Evolutionary conservation across 306 rosid species (phyloP), one percentile per base, ranked within the genome.

Genomic region (Hippophae rhamnoides): DNA sequence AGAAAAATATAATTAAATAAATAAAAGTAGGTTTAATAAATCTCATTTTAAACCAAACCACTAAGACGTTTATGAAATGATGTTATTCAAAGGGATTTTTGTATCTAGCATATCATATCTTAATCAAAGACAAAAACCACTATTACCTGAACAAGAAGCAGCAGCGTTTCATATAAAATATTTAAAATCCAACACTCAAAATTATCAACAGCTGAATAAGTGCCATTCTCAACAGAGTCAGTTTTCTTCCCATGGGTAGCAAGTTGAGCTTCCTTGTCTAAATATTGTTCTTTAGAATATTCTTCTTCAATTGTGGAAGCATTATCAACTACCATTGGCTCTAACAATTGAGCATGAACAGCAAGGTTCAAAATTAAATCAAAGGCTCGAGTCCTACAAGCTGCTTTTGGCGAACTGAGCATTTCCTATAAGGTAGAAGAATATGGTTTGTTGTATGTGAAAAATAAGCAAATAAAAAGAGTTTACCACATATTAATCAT

Each of bases 311-410:
- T 84, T 49, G 80, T 57, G 60, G 97, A 77, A 70, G 77, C 74
- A 44, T 69, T 82, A 27, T 82, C 86, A n/a, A 71, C 75, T 58
- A 78, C 50, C 65, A 93, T 77, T 8, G 97, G 97, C 81, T 86
- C 95, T 68, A 93, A 77, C 52, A 93, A 82, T 83, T 88, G 97
- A 73, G 89, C 96, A 86, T 93, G 99, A 80, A 93, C 97, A 44
- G 95, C 99, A 67, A 93, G 95, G 81, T 93, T 93, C 73, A 93
- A 79, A 76, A 93, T 86, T 76, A 93, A 79, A 82, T 93, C 97
- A 78, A 93, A 93, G 73, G 95, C 96, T 67, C 97, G 94, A 79
- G 79, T 75, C 83, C 93, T 80, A 80, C 95, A 82, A 51, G 84
- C 75, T 59, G 89, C 11, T 74, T 69, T 84, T 57, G 93, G 70